Conservation (phyloP, 2,329 filamentous ascomycete genomes). For the Hypoxylon sp. region DNA sequence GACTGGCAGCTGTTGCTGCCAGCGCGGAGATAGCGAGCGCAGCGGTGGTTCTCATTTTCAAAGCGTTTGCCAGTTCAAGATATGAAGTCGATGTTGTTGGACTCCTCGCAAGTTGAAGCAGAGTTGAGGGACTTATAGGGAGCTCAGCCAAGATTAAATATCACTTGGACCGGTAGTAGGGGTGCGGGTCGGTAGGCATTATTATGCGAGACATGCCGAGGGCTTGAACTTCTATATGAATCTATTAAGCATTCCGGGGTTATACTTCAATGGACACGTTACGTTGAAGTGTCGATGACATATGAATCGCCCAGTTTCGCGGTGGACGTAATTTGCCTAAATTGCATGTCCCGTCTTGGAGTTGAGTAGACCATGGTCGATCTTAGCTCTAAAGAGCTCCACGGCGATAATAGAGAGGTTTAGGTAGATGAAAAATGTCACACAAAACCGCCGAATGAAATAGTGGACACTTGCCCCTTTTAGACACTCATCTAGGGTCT, state of each 20-base stretch:
- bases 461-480: slow-evolving; percentile 34
- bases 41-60: slow-evolving; percentile 41
- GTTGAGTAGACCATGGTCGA: slow-evolving; percentile 29
- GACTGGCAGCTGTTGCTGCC: slow-evolving; percentile 58
- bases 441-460: slow-evolving; percentile 37
- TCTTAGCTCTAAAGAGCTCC: slow-evolving; percentile 34
- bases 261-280: slow-evolving; percentile 23
- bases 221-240: slow-evolving; percentile 32
- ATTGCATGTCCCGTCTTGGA: slow-evolving; percentile 34
- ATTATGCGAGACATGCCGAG: slow-evolving; percentile 33
- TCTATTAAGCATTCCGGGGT: slow-evolving; percentile 26
- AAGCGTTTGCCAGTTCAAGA: not conserved
- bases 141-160: slow-evolving; percentile 24
- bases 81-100: not conserved
- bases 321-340: slow-evolving; percentile 40
- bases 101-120: not conserved
- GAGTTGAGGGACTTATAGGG: slow-evolving; percentile 11
- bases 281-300: slow-evolving; percentile 26
- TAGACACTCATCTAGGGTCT: slow-evolving; percentile 10
- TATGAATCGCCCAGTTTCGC: slow-evolving; percentile 13
- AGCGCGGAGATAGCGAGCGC: slow-evolving; percentile 30
- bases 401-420: slow-evolving; percentile 31
- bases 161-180: slow-evolving; percentile 5
- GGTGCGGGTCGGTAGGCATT: slow-evolving; percentile 11
- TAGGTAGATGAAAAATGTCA: slow-evolving; percentile 33